Conservation (phyloP, 2,329 filamentous ascomycete genomes). For the Spiromastix sp. region DNA sequence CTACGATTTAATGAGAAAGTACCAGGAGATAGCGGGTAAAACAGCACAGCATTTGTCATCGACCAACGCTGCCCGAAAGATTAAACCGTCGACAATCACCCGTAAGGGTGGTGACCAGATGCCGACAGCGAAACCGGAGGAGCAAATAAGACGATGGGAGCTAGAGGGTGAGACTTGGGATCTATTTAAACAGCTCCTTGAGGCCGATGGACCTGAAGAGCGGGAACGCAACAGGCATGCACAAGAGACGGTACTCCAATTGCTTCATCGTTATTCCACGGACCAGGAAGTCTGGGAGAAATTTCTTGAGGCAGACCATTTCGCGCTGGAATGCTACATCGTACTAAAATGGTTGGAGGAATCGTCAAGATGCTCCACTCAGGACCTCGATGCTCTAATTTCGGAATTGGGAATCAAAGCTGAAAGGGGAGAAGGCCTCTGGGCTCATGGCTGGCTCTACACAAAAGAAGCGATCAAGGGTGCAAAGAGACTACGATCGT, state of each 20-base stretch:
- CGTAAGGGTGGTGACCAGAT: not conserved
- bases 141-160: slow-evolving; percentile 55
- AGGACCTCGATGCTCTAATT: slow-evolving; percentile 65
- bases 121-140: slow-evolving; percentile 13
- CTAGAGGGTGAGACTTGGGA: slow-evolving; percentile 88
- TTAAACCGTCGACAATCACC: slow-evolving; percentile 14
- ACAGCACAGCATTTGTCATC: slow-evolving; percentile 35
- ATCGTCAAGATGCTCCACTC: slow-evolving; percentile 56
- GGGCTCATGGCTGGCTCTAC: slow-evolving; percentile 84
- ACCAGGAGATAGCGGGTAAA: slow-evolving; percentile 46
- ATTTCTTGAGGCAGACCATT: slow-evolving; percentile 62
- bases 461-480: slow-evolving; percentile 84
- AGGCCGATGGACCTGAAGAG: slow-evolving; percentile 51
- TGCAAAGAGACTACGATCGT: slow-evolving; percentile 67
- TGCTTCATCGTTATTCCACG: slow-evolving; percentile 45
- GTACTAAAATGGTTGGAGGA: slow-evolving; percentile 80
- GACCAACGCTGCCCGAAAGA: slow-evolving; percentile 30
- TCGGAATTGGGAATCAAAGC: slow-evolving; percentile 65
- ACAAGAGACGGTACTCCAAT: slow-evolving; percentile 31
- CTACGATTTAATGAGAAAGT: slow-evolving; percentile 57
- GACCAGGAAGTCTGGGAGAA: slow-evolving; percentile 58
- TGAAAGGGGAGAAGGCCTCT: slow-evolving; percentile 64
- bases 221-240: slow-evolving; percentile 26
- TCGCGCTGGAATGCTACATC: slow-evolving; percentile 66
- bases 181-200: slow-evolving; percentile 63